phyloP scores from a whole-genome alignment of 2,329 filamentous ascomycete genomes.

The Chrysosporium queenslandicum region DNA sequence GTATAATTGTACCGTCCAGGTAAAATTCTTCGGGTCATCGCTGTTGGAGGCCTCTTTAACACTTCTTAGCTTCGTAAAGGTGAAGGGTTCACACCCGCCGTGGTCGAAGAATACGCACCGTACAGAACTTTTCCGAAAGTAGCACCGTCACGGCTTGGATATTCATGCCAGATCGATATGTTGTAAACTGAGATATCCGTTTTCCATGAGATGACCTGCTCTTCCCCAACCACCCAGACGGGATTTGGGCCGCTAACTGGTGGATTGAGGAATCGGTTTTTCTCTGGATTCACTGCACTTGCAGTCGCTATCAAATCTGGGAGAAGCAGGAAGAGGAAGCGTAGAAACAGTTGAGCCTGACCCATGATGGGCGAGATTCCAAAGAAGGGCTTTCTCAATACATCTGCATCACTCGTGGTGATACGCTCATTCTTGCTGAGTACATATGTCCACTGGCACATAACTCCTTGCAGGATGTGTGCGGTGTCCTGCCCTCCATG shows the following conservation, averaged over 20 bases:
- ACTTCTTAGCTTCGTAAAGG: background rate
- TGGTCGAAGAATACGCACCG: background rate
- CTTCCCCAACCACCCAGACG: background rate
- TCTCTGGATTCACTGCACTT: background rate
- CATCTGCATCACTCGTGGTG: too few species aligned
- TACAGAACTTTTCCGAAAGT: background rate
- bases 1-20: constrained; percentile 10
- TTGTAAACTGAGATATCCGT: constrained; percentile 1
- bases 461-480: too few species aligned
- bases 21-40: constrained; percentile 5
- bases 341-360: too few species aligned
- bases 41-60: background rate
- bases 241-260: background rate
- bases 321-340: too few species aligned
- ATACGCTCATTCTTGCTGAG: too few species aligned
- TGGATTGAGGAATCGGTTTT: background rate
- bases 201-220: constrained; percentile 1
- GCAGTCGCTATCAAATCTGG: too few species aligned
- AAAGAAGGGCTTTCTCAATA: too few species aligned
- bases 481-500: too few species aligned
- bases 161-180: constrained; percentile 2
- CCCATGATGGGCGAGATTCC: too few species aligned
- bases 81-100: background rate
- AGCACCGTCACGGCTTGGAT: background rate
- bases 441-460: too few species aligned